Conservation (phyloP, 805 yeast genomes). For the Kregervanrija pseudodelftensis region DNA sequence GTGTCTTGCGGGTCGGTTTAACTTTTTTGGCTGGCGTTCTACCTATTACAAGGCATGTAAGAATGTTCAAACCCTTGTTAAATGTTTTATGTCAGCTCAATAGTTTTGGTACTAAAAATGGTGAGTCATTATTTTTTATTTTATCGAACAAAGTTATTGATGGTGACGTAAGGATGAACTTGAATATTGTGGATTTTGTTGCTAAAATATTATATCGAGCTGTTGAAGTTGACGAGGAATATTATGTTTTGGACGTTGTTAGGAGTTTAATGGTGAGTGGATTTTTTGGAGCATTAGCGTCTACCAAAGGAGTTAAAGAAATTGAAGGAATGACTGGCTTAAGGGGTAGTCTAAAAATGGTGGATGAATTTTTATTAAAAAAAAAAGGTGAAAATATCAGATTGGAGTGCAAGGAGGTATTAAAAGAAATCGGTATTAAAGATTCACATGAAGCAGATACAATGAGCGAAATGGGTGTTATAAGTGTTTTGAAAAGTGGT, state of each 20-base stretch:
- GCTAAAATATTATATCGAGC: constrained; percentile 37
- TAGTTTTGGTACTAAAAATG: constrained; percentile 24
- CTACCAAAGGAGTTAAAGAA: constrained; percentile 21
- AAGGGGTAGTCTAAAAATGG: constrained; percentile 10
- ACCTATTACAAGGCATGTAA: constrained; percentile 26
- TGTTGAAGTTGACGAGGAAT: constrained; percentile 33
- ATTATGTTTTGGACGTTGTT: constrained; percentile 7
- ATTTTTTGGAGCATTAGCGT: constrained; percentile 11
- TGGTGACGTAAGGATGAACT: constrained; percentile 37
- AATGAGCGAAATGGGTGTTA: constrained; percentile 1
- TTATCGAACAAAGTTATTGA: constrained; percentile 36
- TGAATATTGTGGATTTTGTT: constrained; percentile 38
- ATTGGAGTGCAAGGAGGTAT: constrained; percentile 2
- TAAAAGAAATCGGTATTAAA: constrained; percentile 8
- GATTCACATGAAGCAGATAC: too few species aligned
- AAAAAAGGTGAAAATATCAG: constrained; percentile 3
- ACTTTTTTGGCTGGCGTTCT: constrained; percentile 37
- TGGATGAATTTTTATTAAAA: constrained; percentile 5
- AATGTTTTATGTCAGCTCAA: constrained; percentile 11
- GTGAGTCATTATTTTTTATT: constrained; percentile 34
- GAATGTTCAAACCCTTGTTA: constrained; percentile 23
- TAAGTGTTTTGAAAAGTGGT: constrained; percentile 7
- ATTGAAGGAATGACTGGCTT: constrained; percentile 13
- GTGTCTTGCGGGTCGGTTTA: constrained; percentile 25
- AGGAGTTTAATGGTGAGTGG: constrained; percentile 7